Percentiles rank a stretch among this genome's conserved stretches.
These are phyloP conservation scores for Mucor indicus DNA, from an alignment of 371 early-diverging fungal species.

Conservation along the genomic window DNA sequence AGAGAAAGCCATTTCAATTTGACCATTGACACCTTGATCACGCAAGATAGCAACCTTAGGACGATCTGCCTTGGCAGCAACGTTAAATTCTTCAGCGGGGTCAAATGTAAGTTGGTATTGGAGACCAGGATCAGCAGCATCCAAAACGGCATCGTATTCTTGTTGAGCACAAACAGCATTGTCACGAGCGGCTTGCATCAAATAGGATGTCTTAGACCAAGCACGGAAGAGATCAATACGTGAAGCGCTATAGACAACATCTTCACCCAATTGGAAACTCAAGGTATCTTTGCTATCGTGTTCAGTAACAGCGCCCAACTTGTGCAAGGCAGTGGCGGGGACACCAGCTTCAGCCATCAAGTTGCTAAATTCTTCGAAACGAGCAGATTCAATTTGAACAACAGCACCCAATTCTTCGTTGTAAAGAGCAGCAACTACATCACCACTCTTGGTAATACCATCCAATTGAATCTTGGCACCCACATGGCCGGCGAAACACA, in stretches of 20 bases:
- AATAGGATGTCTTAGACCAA: slow-evolving; percentile 91
- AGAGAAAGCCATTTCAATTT: slow-evolving; percentile 91
- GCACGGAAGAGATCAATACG: slow-evolving; percentile 72
- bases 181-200: slow-evolving; percentile 87
- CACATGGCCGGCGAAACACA: slow-evolving; percentile 93
- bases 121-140: slow-evolving; percentile 75
- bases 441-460: slow-evolving; percentile 40
- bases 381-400: slow-evolving; percentile 72
- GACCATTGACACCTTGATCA: slow-evolving; percentile 96
- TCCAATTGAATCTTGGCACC: slow-evolving; percentile 72
- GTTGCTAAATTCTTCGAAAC: slow-evolving; percentile 54
- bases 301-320: slow-evolving; percentile 59
- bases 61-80: slow-evolving; percentile 20
- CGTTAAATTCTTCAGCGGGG: slow-evolving; percentile 50
- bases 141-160: slow-evolving; percentile 74
- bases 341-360: slow-evolving; percentile 55
- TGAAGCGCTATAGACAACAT: slow-evolving; percentile 39
- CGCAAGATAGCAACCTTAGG: slow-evolving; percentile 93
- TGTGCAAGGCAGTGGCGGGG: slow-evolving; percentile 53
- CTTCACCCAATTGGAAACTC: slow-evolving; percentile 35
- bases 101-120: slow-evolving; percentile 76
- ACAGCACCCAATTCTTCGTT: slow-evolving; percentile 97
- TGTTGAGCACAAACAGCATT: slow-evolving; percentile 83
- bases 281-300: slow-evolving; percentile 49
- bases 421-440: slow-evolving; percentile 72